phyloP scores from a whole-genome alignment of 345 rosid species.

The Populus euphratica region DNA sequence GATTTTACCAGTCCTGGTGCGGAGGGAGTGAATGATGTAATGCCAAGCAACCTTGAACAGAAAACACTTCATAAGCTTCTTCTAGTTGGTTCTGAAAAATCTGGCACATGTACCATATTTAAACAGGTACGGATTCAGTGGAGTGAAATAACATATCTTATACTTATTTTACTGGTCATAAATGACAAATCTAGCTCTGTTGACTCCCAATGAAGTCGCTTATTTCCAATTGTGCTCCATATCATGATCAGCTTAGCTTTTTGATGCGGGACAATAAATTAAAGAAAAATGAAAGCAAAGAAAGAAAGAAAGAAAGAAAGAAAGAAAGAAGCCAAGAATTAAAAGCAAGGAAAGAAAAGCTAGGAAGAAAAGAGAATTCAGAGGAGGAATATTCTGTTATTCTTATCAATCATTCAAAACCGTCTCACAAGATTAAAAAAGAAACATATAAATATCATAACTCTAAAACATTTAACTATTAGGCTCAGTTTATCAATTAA shows the following conservation, averaged over 20 bases:
- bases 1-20: slow-evolving; percentile 17
- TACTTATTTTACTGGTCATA: background rate
- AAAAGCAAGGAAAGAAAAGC: background rate
- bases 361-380: background rate
- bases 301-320: background rate
- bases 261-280: background rate
- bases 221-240: background rate
- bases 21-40: slow-evolving; percentile 23
- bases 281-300: background rate
- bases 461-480: background rate
- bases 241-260: background rate
- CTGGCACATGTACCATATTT: slow-evolving; percentile 81
- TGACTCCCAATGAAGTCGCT: background rate
- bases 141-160: background rate
- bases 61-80: slow-evolving; percentile 50
- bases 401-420: background rate
- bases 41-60: slow-evolving; percentile 12
- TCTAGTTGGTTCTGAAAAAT: slow-evolving; percentile 64
- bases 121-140: slow-evolving; percentile 54
- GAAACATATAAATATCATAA: background rate
- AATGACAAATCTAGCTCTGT: background rate
- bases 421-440: background rate
- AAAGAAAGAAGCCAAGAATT: background rate
- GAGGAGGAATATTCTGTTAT: background rate
- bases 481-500: background rate